Base-by-base conservation (phyloP, 768 basidiomycete genomes). In the Lyophyllum decastes region DNA sequence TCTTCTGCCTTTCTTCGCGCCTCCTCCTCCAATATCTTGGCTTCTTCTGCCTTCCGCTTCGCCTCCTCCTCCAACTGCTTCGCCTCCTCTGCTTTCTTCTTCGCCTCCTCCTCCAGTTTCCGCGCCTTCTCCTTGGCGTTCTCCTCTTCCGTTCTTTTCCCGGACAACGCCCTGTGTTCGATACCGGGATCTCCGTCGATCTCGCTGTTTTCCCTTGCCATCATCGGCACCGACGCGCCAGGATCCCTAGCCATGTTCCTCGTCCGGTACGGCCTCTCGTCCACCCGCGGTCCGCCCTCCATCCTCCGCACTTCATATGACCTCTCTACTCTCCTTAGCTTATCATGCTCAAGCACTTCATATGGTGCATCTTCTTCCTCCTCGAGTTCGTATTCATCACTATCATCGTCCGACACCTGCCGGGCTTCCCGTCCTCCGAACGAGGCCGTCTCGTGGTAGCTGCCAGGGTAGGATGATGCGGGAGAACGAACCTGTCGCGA, bases 71-170 rank as follows among this genome's bases (percentile, higher is more conserved):
- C 65, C 55, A 33, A 64, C 58, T 52, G 72, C 66, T 41, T 61
- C 52, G 64, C 71, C 57, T 68, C 63, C 64, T 60, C 53, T 54
- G 60, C 26, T 52, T 5, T 64, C 65, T 25, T 67, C 64, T 49
- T 69, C 55, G 58, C 62, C n/a, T 59, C 64, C 43, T 63, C 62
- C 59, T 61, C 59, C 49, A 54, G 49, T 62, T 50, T 64, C 61
- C 51, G 57, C 56, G 54, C 54, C 38, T 71, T 69, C 35, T 64
- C 65, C 48, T 73, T 73, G 27, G 48, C 59, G 16, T 64, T 61
- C 46, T 65, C 61, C 44, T 71, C 72, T 41, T 70, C 63, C 52
- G 46, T 54, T 53, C 43, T 60, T 52, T 60, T 60, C 55, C 46
- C 41, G 14, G 35, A 38, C 30, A 10, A 4, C 30, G 10, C 10